Evolutionary conservation across 768 basidiomycete species (phyloP), one percentile per base, ranked within the genome.

Genomic region (Gelatoporia subvermispora): DNA sequence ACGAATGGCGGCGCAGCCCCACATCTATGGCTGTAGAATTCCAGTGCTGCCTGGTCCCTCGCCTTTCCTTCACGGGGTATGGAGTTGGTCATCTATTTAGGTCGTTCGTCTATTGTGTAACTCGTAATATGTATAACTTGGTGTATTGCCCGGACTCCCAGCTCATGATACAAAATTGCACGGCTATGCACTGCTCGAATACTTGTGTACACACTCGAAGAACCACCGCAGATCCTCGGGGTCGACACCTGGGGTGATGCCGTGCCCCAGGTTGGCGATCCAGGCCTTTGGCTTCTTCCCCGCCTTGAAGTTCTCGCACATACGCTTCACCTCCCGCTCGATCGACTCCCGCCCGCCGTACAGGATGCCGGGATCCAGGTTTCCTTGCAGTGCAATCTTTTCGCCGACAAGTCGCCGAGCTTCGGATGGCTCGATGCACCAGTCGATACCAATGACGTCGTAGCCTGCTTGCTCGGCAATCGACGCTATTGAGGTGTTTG

Each of bases 261-360:
- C 96, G 63, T 98, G 96, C 0, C 96, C 96, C 18, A 99, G 71
- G 68, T 98, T 98, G 8, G 89, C 88, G 60, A 98, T 97, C 93
- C 94, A 98, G n/a, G 82, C 88, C 35, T 75, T 76, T 17, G 71
- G 60, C 44, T 65, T 63, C 43, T 72, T 75, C 8, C 72, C 73
- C 9, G 81, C 78, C 38, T 58, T 68, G 71, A 97, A 98, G n/a
- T 76, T 76, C 53, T 79, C 72, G 52, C 82, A 80, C 80, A 93
- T 86, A 55, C 85, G 74, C 71, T 91, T 82, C 35, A 96, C 92
- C 55, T 88, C 82, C 35, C 68, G 65, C 68, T 93, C 90, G 58
- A 98, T 97, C 11, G 92, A 91, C 7, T 84, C 85, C 51, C 70
- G 76, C 3, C 92, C 92, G 18, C 89, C 94, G 54, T 90, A 93